Evolutionary conservation across 441 rosid species (phyloP), one percentile per base, ranked within the genome.

Genomic region (Pelargonium citronellum): DNA sequence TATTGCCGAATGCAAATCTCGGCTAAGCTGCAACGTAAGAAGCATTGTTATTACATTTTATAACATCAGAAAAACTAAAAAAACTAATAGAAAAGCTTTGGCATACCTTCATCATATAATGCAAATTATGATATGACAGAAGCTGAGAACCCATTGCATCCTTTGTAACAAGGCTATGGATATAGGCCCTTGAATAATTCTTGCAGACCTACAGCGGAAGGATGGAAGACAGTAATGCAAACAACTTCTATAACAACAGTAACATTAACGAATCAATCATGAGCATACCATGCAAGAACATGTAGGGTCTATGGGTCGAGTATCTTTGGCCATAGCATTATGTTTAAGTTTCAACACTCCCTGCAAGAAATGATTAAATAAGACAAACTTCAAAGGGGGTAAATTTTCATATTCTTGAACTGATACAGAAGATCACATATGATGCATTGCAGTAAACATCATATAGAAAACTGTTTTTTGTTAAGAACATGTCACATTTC

Each of bases 131-230:
- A 71, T 87, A 88, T 10, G 94, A 90, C 34, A 90, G 72, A 81
- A 87, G 94, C 76, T 87, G 94, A 43, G 96, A 88, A 57, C 96
- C 94, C 94, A 86, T 88, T 1, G 91, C 86, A 73, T 90, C 92
- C 75, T 88, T 90, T 5, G 93, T 80, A n/a, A 88, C 96, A 62
- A 90, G 84, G 75, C 82, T 82, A 81, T 87, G 96, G 27, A 90
- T 79, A 73, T 88, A 88, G 53, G 91, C 94, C 80, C 96, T 82
- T 2, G 91, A 77, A 73, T 87, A 87, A 44, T 77, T 90, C 80
- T 83, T 88, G 83, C 96, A 90, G n/a, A 90, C 94, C 94, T 88
- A 69, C 58, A 79, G 44, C 62, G 68, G 27, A 44, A 67, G 44
- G 69, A 62, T 76, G 10, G 68, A 60, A 79, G 12, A 43, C 22